A percentile compares a stretch with the other conserved stretches of the same genome.
Conservation (phyloP, 352 stramenopile genomes). For the Phytopythium litorale region DNA sequence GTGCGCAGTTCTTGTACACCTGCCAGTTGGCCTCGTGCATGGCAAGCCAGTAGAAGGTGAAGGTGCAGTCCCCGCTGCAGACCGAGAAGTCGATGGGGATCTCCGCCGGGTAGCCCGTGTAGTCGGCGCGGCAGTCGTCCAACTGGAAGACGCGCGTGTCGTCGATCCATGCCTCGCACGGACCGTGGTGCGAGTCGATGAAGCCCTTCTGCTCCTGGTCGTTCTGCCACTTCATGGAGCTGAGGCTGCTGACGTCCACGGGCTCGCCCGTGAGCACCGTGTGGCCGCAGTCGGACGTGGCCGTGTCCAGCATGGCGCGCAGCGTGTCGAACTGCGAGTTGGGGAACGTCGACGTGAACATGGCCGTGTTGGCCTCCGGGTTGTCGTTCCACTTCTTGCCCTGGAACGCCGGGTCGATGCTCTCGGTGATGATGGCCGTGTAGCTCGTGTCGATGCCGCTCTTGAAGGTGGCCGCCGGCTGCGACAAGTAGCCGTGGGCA, state of each 20-base stretch:
- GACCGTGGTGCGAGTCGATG: conserved; percentile 34
- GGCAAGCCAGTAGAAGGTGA: conserved; percentile 54
- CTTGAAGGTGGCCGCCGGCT: conserved; percentile 26
- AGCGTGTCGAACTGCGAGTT: conserved; percentile 31
- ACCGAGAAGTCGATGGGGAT: conserved; percentile 44
- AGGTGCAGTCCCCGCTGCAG: conserved; percentile 40
- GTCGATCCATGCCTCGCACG: conserved; percentile 53
- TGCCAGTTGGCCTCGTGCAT: conserved; percentile 34
- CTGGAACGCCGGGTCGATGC: conserved; percentile 19
- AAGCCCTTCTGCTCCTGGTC: conserved; percentile 37
- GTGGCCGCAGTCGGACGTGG: conserved; percentile 23
- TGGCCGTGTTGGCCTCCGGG: conserved; percentile 27
- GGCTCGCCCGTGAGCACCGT: conserved; percentile 17
- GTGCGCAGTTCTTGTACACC: conserved; percentile 39
- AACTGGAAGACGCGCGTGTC: conserved; percentile 34
- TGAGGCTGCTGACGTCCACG: conserved; percentile 29
- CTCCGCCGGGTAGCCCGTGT: conserved; percentile 29
- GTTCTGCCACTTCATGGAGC: conserved; percentile 33
- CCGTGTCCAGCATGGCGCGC: conserved; percentile 27
- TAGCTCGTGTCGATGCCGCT: conserved; percentile 28
- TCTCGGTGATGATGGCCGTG: conserved; percentile 26
- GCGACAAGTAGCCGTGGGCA: conserved; percentile 41
- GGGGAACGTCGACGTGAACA: conserved; percentile 28
- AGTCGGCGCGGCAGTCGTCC: conserved; percentile 41
- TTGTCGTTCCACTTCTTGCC: conserved; percentile 36